Evolutionary conservation across 1,139 yeast species (phyloP).

Genomic region (Pneumocystis canis): DNA sequence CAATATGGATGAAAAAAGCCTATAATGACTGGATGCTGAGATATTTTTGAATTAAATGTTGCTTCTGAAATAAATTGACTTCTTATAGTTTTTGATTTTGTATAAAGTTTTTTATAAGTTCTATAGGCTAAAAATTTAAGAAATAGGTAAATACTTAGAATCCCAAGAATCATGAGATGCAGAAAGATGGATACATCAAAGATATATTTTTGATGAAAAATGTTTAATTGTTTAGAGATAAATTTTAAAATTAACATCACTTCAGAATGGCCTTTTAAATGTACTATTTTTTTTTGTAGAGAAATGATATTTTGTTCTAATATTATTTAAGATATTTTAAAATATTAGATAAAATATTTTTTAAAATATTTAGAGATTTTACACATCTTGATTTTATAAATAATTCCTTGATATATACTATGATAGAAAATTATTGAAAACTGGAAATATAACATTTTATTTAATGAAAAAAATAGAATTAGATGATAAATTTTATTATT

Average conservation of each 20-base stretch:
- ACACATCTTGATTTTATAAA: neutral
- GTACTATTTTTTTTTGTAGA: neutral
- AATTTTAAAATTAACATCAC: neutral
- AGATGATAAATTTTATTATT: neutral
- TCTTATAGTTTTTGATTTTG: neutral
- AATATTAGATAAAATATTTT: neutral
- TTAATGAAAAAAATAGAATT: neutral
- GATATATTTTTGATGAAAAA: neutral
- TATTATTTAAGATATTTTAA: neutral
- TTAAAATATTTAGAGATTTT: neutral
- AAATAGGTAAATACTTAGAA: neutral
- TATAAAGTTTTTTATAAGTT: neutral
- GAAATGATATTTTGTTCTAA: neutral
- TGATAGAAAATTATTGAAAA: too few species aligned
- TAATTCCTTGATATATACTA: neutral
- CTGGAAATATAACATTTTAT: neutral
- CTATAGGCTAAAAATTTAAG: neutral
- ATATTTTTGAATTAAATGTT: neutral
- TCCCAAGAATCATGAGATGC: neutral
- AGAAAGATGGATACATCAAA: neutral
- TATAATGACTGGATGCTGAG: slow-evolving; percentile 13
- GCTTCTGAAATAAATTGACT: neutral
- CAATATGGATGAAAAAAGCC: slow-evolving; percentile 88
- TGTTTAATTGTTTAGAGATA: neutral
- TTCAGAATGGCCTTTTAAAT: neutral